Evolutionary conservation across 116 monocot species (phyloP), one percentile per base, ranked within the genome.

Genomic region (Posidonia oceanica): DNA sequence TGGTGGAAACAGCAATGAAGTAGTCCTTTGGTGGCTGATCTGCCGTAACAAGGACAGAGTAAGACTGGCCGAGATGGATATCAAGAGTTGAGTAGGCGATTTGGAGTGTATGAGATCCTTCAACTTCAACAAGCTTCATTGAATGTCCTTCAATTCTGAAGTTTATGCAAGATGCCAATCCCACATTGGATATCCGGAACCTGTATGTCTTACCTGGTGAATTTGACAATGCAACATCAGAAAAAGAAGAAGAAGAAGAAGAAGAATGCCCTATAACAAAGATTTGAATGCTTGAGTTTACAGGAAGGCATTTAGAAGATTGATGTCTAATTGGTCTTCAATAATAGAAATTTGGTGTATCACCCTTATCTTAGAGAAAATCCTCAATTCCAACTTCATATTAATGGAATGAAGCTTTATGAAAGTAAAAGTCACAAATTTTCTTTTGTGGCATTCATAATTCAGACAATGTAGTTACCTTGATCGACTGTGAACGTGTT

Each of bases 401-500:
- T 48, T 48, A 48, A 48, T 48, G 7, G 8, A 12, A 48, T 48
- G 48, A 10, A 48, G 48, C 48, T 10, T 48, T 48, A 48, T 48
- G 48, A 48, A 48, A 10, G 48, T 48, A 48, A 48, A 48, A 7
- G 12, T 48, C 48, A 61, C 5, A 36, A 21, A 61, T 3, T 14
- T 61, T 23, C 3, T 29, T 10, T 4, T 61, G 16, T 61, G 36
- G 61, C 14, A 23, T 61, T 12, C 3, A 40, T 7, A 17, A 37
- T 63, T 41, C 17, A 65, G 65, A 11, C 8, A 3, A 6, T 39
- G 38, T 14, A 65, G 4, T 36, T 67, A 86, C 94, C 94, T 83
- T 85, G 85, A 3, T 94, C 78, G 3, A 89, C 85, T 20, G 86
- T 87, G 64, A 94, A 89, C 12, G 85, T 84, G 76, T 85, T 84